A percentile compares a stretch with the other conserved stretches of the same genome.
Conservation (phyloP, 768 basidiomycete genomes). For the Russula brevipes region DNA sequence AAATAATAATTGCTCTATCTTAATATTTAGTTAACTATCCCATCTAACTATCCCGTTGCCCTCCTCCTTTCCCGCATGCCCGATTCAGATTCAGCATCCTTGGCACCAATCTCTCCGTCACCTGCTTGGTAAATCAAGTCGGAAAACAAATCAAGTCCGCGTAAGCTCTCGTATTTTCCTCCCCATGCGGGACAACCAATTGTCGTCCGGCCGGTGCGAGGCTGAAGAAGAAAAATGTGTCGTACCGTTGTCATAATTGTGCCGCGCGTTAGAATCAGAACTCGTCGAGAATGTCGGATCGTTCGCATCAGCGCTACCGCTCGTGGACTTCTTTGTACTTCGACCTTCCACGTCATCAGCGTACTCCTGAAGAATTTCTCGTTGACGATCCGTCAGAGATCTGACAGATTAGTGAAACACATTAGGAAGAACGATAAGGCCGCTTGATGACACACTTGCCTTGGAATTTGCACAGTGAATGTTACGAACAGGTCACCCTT, state of each 20-base stretch:
- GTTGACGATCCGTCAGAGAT: conserved; percentile 76
- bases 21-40: conserved; percentile 24
- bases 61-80: conserved; percentile 43
- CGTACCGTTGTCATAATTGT: conserved; percentile 65
- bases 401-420: conserved; percentile 39
- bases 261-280: conserved; percentile 18
- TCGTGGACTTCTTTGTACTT: conserved; percentile 28
- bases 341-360: conserved; percentile 90
- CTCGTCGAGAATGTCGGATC: conserved; percentile 21
- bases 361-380: conserved; percentile 81
- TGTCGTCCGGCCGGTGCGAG: conserved; percentile 45
- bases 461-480: conserved; percentile 83
- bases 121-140: conserved; percentile 18
- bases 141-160: conserved; percentile 58
- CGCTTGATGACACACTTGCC: conserved; percentile 47
- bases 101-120: conserved; percentile 29
- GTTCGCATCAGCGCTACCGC: conserved; percentile 25
- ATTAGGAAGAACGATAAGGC: conserved; percentile 6
- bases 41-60: conserved; percentile 38
- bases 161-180: conserved; percentile 63
- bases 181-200: conserved; percentile 68
- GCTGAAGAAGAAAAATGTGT: conserved; percentile 55
- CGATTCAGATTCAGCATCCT: conserved; percentile 32
- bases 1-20: conserved; percentile 8
- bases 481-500: conserved; percentile 86